A percentile compares a stretch with the other conserved stretches of the same genome.
Evolutionary conservation across 2,329 filamentous ascomycete species (phyloP).

Genomic region (Botryosphaeria dothidea): DNA sequence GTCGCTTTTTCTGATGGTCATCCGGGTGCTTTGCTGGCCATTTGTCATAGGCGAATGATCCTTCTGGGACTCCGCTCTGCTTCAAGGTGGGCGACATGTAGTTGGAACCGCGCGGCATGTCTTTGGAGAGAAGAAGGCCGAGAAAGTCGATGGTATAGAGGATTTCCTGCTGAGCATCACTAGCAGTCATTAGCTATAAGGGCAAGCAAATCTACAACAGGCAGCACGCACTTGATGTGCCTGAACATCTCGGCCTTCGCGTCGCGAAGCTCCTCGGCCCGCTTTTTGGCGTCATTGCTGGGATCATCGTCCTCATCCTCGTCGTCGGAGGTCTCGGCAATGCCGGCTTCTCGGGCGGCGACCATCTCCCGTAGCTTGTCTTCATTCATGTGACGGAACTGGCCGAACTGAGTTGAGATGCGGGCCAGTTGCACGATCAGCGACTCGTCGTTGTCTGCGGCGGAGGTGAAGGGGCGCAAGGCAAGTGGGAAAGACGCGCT

Average conservation of each 20-base stretch:
- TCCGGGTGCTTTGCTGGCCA: slow-evolving; percentile 46
- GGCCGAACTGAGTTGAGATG: slow-evolving; percentile 75
- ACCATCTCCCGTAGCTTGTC: slow-evolving; percentile 71
- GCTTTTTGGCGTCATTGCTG: slow-evolving; percentile 37
- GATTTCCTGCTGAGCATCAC: slow-evolving; percentile 58
- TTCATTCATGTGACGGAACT: slow-evolving; percentile 79
- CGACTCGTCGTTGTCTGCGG: slow-evolving; percentile 53
- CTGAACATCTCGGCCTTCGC: slow-evolving; percentile 43
- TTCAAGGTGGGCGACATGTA: slow-evolving; percentile 73
- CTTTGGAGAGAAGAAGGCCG: slow-evolving; percentile 80
- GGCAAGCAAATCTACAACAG: neutral
- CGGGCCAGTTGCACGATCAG: slow-evolving; percentile 76
- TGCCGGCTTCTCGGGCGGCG: slow-evolving; percentile 43
- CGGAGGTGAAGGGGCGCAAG: slow-evolving; percentile 60
- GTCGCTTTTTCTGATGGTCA: slow-evolving; percentile 32
- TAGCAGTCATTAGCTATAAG: slow-evolving; percentile 19
- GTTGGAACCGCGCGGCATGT: slow-evolving; percentile 69
- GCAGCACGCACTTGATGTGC: slow-evolving; percentile 38
- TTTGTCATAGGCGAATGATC: slow-evolving; percentile 69
- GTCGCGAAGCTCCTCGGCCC: slow-evolving; percentile 41
- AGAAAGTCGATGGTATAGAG: slow-evolving; percentile 77
- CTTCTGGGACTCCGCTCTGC: slow-evolving; percentile 66
- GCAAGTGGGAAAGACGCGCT: slow-evolving; percentile 49
- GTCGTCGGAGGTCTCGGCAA: slow-evolving; percentile 45
- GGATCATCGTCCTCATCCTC: slow-evolving; percentile 48